Base-by-base conservation (phyloP, 2,329 filamentous ascomycete genomes). In the Didymella keratinophila region DNA sequence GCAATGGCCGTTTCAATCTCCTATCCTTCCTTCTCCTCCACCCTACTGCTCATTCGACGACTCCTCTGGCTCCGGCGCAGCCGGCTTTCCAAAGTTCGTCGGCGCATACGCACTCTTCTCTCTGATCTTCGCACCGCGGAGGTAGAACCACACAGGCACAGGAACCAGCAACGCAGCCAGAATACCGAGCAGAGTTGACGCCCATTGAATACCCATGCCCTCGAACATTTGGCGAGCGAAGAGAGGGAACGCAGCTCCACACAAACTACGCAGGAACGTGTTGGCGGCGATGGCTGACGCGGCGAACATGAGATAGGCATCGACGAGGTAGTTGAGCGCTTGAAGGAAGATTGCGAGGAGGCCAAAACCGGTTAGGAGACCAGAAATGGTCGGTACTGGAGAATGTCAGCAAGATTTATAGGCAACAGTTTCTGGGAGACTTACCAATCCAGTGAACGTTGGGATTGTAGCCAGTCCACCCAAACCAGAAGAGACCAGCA, bases 311-410 rank as follows among this genome's bases (percentile, higher is more conserved):
- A 86, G 77, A 68, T 86, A 87, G 0, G 83, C 81, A 61, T 87
- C 84, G 44, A 87, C 83, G n/a, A 87, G 74, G 63, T 87, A 87
- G 67, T 87, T 87, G 65, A 87, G 78, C 32, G 81, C 75, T 64
- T 85, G 83, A 18, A 87, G 76, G 73, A 87, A 87, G 60, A 87
- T 85, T 32, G 80, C 77, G 63, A 87, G 71, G 12, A 87, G 78
- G 2, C 85, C 85, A 54, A 86, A 86, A 0, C 85, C 84, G 3
- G 83, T 84, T 48, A 84, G 78, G 0, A 86, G 58, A 11, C 85
- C 85, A 37, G 73, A 76, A 2, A 78, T 56, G 1, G 76, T 77
- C 5, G 77, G 77, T 5, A 76, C 76, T 55, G n/a, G 11, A 37
- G 8, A 2, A n/a, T 10, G 28, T 55, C 36, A 55, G 45, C 28